Percentiles rank a stretch among this genome's conserved stretches.
Conservation (phyloP, 2,329 filamentous ascomycete genomes). For the Byssoonygena ceratinophila region DNA sequence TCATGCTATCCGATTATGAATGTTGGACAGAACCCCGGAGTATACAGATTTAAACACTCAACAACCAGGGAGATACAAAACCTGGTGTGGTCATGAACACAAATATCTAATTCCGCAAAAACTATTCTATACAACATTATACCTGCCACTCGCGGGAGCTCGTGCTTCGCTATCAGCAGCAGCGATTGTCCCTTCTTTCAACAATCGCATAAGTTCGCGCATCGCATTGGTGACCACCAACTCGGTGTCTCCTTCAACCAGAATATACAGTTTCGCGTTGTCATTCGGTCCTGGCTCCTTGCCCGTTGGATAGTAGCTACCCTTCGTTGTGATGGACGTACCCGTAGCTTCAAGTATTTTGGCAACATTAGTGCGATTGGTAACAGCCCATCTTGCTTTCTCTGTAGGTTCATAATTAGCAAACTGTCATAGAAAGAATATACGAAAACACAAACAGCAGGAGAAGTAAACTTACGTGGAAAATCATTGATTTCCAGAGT, state of each 20-base stretch:
- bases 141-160: constrained; percentile 67
- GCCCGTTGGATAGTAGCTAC: constrained; percentile 72
- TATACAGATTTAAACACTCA: no score
- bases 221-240: constrained; percentile 82
- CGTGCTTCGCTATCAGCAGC: constrained; percentile 78
- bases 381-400: constrained; percentile 96
- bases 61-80: no score
- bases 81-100: background rate
- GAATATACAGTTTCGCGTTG: constrained; percentile 90
- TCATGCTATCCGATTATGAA: no score
- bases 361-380: constrained; percentile 93
- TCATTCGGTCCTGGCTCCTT: constrained; percentile 66
- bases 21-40: no score
- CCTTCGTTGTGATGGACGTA: constrained; percentile 95
- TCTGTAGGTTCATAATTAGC: constrained; percentile 37
- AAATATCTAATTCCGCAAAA: background rate
- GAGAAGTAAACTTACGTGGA: constrained; percentile 48
- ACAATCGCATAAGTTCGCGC: constrained; percentile 72
- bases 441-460: background rate
- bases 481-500: constrained; percentile 99
- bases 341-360: constrained; percentile 94
- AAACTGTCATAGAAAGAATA: constrained; percentile 6
- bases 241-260: constrained; percentile 96
- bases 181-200: constrained; percentile 83
- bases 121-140: constrained; percentile 59